Conservation (phyloP, 2,329 filamentous ascomycete species). For the Exserohilum rostratum region DNA sequence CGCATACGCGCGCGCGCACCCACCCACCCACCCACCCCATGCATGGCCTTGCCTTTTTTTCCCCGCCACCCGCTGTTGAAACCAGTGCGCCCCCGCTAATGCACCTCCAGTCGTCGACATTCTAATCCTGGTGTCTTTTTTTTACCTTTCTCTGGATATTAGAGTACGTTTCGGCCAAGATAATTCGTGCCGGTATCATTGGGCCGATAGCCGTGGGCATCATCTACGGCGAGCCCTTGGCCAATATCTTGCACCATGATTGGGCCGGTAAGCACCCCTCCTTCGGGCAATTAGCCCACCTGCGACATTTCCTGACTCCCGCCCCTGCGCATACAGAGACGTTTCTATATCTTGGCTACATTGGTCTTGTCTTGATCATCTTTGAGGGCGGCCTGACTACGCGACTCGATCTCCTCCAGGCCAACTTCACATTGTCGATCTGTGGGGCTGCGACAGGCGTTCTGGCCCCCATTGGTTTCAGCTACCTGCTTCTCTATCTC, state of each 20-base stretch:
- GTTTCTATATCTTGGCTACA: conserved; percentile 56
- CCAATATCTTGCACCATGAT: conserved; percentile 18
- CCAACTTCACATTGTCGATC: conserved; percentile 53
- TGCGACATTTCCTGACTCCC: conserved; percentile 1
- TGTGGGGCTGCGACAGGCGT: conserved; percentile 54
- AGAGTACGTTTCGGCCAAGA: conserved; percentile 16
- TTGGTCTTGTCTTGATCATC: conserved; percentile 58
- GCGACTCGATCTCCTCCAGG: conserved; percentile 54
- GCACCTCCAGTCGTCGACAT: conserved; percentile 12
- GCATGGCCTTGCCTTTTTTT: too few relatives aligned
- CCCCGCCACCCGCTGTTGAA: background rate
- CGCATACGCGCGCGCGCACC: too few relatives aligned
- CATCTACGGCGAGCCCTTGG: conserved; percentile 16
- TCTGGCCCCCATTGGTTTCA: conserved; percentile 50
- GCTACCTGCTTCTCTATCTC: conserved; percentile 49
- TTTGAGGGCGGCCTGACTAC: conserved; percentile 59
- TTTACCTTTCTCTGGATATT: conserved; percentile 19
- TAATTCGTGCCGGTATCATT: conserved; percentile 17
- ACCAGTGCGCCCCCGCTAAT: background rate
- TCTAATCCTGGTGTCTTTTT: conserved; percentile 14
- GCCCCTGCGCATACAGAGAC: conserved; percentile 9
- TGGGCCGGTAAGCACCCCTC: conserved; percentile 5
- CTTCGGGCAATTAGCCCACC: background rate
- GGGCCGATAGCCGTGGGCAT: conserved; percentile 16
- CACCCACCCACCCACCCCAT: background rate